Evolutionary conservation across 78 protist genomes (phyloP).

Genomic region (Pigoraptor vietnamica): DNA sequence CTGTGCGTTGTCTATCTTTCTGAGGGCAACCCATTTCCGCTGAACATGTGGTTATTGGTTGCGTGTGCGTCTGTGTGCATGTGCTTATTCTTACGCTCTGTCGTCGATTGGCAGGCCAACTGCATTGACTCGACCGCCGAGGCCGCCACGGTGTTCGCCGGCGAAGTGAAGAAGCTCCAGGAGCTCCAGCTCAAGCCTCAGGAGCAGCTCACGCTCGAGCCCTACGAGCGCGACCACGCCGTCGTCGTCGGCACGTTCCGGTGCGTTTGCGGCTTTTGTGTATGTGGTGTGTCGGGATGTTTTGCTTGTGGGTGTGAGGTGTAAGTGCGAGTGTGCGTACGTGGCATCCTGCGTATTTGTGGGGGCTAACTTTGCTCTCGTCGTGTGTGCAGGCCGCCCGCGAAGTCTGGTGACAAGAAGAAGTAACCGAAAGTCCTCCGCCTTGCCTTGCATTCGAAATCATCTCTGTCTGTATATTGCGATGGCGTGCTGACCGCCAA

Average conservation of each 20-base stretch:
- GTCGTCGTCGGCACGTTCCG: constrained; percentile 83
- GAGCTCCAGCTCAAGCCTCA: constrained; percentile 76
- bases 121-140: constrained; percentile 98
- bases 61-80: too few species aligned
- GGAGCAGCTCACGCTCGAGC: constrained; percentile 96
- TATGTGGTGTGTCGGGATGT: too few species aligned
- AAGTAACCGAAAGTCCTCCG: neutral
- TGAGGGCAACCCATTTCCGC: neutral
- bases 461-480: too few species aligned
- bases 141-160: constrained; percentile 91
- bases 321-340: too few species aligned
- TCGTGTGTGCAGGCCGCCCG: neutral
- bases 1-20: too few species aligned
- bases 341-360: too few species aligned
- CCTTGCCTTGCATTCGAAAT: too few species aligned
- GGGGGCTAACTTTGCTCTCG: too few species aligned
- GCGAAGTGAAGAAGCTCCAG: constrained; percentile 81
- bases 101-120: too few species aligned
- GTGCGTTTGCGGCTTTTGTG: neutral
- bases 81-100: neutral
- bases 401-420: neutral
- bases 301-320: too few species aligned
- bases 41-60: neutral
- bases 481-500: too few species aligned
- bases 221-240: constrained; percentile 99